Conservation (phyloP, 176 grass and related monocot genomes). For the maize (Zea mays) region Zm-B73-REFERENCE-NAM-5.0 NC_050098.1:6856501-6857000, state of each 20-base stretch:
- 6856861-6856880: constrained; percentile 9
- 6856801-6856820: constrained; percentile 38
- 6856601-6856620: constrained; percentile 34
- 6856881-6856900: constrained; percentile 3
- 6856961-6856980: not conserved
- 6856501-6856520: not conserved
- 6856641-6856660: constrained; percentile 13
- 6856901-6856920: constrained; percentile 81
- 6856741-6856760: not conserved
- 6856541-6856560: constrained; percentile 13
- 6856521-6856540: not conserved
- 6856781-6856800: constrained; percentile 41
- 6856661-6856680: constrained; percentile 41
- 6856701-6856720: constrained; percentile 14
- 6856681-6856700: constrained; percentile 21
- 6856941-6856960: constrained; percentile 81
- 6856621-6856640: constrained; percentile 7
- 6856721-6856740: not conserved
- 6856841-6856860: constrained; percentile 48
- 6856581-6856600: constrained; percentile 10
- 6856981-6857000: not conserved
- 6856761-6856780: constrained; percentile 45
- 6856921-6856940: constrained; percentile 76
- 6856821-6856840: constrained; percentile 33
- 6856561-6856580: constrained; percentile 33